Evolutionary conservation across 306 rosid genomes (phyloP), one percentile per base, ranked within the genome.

Genomic region (Cicer bijugum): DNA sequence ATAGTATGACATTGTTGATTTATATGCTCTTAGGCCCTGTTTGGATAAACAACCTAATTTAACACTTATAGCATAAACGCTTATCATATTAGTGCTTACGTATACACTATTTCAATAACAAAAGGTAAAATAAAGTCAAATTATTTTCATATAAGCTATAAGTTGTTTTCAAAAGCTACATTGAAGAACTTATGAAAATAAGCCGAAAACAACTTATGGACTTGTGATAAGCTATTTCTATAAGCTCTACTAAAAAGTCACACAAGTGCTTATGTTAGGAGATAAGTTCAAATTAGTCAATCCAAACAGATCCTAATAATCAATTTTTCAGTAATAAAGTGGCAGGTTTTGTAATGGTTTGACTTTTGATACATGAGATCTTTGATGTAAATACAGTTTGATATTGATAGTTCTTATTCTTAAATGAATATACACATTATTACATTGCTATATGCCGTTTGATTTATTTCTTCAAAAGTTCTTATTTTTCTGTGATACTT

Each of bases 291-390:
- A 51, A 15, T 51, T n/a, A 51, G 20, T 1, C 57, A 14, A 50
- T 51, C 23, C 20, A 51, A 14, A 51, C 20, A 14, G 23, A 9
- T 1, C 57, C 15, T 15, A 14, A 28, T 28, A 28, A 28, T 28
- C 35, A 28, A 28, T 28, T 28, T 28, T 28, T 4, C 35, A 28
- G 35, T 28, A 28, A 1, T 37, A 46, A 38, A 58, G 48, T 47
- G 35, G 57, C 8, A 9, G 68, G 57, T 68, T 28, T 45, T 80
- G 60, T 6, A 10, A 58, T 48, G 66, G 52, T 12, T 66, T 57
- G 35, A 28, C 35, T 28, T 28, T 28, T 28, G 46, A 66, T 55
- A 65, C 59, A 6, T 44, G 7, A 76, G 68, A 67, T 74, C 46
- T 8, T 46, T 63, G 48, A 71, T 65, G 7, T 28, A 28, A 16